These are phyloP conservation scores for Malania oleifera DNA, from an alignment of 164 flowering plant genomes.

Conservation along the genomic window DNA sequence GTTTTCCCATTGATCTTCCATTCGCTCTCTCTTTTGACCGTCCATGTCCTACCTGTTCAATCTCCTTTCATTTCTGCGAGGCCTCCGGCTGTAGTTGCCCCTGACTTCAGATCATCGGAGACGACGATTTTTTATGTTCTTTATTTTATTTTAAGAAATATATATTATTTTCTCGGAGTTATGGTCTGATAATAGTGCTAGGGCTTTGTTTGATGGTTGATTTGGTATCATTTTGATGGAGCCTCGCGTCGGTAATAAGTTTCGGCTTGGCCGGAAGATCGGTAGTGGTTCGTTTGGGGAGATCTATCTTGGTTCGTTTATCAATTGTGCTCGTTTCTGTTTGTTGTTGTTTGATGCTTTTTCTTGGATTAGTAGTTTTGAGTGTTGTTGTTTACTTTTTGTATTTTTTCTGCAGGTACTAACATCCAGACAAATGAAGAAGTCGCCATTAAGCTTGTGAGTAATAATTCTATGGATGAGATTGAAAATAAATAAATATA, in stretches of 20 bases:
- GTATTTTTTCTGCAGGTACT: constrained; percentile 31
- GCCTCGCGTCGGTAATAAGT: constrained; percentile 57
- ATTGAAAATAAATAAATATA: neutral
- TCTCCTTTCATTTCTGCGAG: neutral
- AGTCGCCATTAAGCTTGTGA: constrained; percentile 66
- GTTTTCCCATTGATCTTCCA: neutral
- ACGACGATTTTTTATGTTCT: neutral
- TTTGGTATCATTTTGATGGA: constrained; percentile 27
- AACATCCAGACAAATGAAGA: constrained; percentile 60
- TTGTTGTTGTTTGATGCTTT: neutral
- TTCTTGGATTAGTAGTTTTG: neutral
- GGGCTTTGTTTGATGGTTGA: constrained; percentile 12
- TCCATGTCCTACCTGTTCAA: too few species aligned
- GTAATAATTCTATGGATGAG: constrained; percentile 9
- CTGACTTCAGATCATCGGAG: neutral
- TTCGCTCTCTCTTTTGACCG: neutral
- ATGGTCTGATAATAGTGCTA: neutral
- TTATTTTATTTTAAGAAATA: too few species aligned
- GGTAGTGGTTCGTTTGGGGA: constrained; percentile 65
- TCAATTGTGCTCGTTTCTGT: neutral
- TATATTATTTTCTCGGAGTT: neutral
- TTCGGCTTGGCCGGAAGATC: constrained; percentile 54
- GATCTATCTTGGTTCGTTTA: constrained; percentile 54
- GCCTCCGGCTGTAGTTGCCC: too few species aligned
- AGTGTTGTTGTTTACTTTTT: neutral